Evolutionary conservation across 148 eudicot species (phyloP).

Genomic region (Vaccinium myrtillus): DNA sequence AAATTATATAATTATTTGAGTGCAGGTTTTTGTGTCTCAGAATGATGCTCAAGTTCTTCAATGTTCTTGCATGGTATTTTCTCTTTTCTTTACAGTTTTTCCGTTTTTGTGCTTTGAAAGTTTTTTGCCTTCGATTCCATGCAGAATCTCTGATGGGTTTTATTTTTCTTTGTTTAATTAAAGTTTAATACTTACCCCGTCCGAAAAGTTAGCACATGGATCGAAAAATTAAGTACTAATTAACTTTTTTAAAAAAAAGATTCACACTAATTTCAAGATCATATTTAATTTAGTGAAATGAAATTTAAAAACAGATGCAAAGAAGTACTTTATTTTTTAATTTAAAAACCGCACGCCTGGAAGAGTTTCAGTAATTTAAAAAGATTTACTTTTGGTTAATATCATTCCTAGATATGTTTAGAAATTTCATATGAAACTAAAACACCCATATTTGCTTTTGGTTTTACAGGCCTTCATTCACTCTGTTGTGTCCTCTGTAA

Average conservation of each 20-base stretch:
- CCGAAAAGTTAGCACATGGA: no score
- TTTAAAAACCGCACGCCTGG: neutral
- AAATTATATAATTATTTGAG: neutral
- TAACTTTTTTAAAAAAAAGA: neutral
- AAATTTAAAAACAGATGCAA: no score
- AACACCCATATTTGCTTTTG: neutral
- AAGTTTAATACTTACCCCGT: neutral
- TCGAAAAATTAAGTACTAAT: no score
- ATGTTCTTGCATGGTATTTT: constrained; percentile 18
- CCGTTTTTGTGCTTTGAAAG: neutral
- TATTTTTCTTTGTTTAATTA: neutral
- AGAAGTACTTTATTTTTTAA: neutral
- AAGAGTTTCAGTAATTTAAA: neutral
- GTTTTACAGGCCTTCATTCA: constrained; percentile 16
- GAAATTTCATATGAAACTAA: neutral
- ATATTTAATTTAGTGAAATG: no score
- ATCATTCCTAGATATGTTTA: neutral
- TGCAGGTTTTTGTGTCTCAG: neutral
- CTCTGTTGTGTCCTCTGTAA: constrained; percentile 18
- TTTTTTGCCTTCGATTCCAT: neutral
- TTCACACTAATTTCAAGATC: neutral
- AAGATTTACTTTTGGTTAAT: neutral
- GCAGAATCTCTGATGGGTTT: neutral
- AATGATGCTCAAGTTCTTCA: neutral
- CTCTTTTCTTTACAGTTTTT: neutral